Conservation (phyloP, 1,284 basidiomycete species). For the Trichosporon sp. region DNA sequence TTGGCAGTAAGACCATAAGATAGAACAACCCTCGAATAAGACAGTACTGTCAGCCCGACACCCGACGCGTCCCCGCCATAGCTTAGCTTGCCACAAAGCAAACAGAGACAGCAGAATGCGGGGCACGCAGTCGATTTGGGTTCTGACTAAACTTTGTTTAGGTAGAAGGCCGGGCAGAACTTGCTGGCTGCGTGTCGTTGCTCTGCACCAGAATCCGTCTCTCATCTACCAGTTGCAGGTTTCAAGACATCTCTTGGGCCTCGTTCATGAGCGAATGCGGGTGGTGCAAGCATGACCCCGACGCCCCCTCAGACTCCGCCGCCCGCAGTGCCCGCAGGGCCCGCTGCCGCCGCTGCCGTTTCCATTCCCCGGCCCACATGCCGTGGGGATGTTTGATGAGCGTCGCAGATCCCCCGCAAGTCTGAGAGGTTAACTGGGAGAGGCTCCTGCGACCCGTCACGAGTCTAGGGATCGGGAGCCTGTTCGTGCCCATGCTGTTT, state of each 20-base stretch:
- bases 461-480: background rate
- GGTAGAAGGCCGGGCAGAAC: no score
- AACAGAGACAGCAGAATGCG: background rate
- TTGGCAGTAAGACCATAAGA: no score
- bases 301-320: background rate
- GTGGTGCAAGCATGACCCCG: background rate
- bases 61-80: no score
- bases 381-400: background rate
- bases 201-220: no score
- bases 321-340: no score
- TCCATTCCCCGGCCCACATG: background rate
- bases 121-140: background rate
- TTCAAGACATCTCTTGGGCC: no score
- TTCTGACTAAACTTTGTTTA: background rate
- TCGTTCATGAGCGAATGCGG: background rate
- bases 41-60: no score
- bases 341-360: background rate
- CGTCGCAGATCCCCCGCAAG: background rate
- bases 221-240: no score
- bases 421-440: no score
- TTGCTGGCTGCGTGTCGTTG: background rate
- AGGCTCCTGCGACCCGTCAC: background rate
- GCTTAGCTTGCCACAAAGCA: background rate
- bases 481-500: background rate
- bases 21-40: no score